Evolutionary conservation across 441 rosid genomes (phyloP), one percentile per base, ranked within the genome.

Genomic region (Bocquillonia castaneifolia): DNA sequence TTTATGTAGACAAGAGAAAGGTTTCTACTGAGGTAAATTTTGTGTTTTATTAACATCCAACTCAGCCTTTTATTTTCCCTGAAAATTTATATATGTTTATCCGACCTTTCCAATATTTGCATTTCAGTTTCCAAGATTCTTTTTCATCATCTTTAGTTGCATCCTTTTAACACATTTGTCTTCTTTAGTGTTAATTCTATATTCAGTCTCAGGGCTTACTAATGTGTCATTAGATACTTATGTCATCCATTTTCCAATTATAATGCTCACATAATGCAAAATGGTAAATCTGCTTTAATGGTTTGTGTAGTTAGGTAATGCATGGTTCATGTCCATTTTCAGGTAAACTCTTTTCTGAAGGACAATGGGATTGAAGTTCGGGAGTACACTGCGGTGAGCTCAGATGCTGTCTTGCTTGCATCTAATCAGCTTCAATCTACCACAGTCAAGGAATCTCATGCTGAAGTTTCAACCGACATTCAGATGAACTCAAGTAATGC

Each of bases 1-100:
- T 92, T 55, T 95, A 90, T 59, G 92, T 88, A 51, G 96, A 90
- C 73, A 85, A 78, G 74, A 90, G 79, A 82, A 95, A 95, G 79
- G 81, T 90, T 26, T 85, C 93, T 42, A 47, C 75, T 39, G 83
- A 89, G 93, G 98, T 93, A 44, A 58, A 85, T 52, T 69, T 71
- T 47, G 20, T 28, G 14, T 5, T 34, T 53, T 54, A 42, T 34
- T 54, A 14, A 22, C 59, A 8, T 80, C 48, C 32, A 26, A 18
- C 56, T 10, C 32, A 37, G 20, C 5, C 14, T 40, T 0, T 31
- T 1, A 10, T 51, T 18, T 55, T 47, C n/a, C 9, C 20, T 66
- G 31, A n/a, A 42, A 28, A 70, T 29, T 15, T 32, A 13, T 2
- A 32, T 14, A 42, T 14, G 12, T n/a, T 50, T 50, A 61, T 53